Conservation (phyloP, 2,329 filamentous ascomycete genomes). For the Trichoderma breve region DNA sequence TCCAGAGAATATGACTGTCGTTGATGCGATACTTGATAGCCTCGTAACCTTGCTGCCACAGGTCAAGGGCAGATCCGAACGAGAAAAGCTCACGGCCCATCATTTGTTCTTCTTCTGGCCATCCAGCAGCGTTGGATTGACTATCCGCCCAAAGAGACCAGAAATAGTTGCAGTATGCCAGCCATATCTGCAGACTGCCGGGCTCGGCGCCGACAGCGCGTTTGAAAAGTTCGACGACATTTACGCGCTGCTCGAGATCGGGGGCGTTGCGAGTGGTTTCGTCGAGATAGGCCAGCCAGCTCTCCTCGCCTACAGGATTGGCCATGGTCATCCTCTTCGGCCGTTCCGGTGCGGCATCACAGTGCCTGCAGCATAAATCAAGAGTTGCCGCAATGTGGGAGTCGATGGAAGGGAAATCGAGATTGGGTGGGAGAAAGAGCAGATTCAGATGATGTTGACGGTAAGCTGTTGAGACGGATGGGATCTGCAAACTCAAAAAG, state of each 20-base stretch:
- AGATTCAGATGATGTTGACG: neutral
- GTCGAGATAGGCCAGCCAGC: constrained; percentile 74
- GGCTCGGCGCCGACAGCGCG: constrained; percentile 69
- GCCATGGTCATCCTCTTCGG: constrained; percentile 39
- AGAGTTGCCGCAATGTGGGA: neutral
- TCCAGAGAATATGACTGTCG: constrained; percentile 77
- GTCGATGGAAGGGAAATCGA: neutral
- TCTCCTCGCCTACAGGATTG: constrained; percentile 68
- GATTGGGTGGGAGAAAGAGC: neutral
- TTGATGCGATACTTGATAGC: constrained; percentile 71
- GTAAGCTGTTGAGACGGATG: neutral
- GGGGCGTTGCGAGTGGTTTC: constrained; percentile 62
- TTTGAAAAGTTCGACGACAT: constrained; percentile 69
- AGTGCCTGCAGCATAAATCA: constrained; percentile 9
- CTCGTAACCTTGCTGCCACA: constrained; percentile 70
- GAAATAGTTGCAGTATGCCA: constrained; percentile 75
- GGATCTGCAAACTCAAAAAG: constrained; percentile 2
- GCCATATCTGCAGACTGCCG: constrained; percentile 71
- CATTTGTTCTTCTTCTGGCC: constrained; percentile 66
- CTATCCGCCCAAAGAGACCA: constrained; percentile 67
- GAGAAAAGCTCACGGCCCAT: constrained; percentile 71
- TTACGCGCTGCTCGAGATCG: constrained; percentile 65
- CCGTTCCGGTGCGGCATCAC: constrained; percentile 28
- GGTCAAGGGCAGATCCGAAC: constrained; percentile 61
- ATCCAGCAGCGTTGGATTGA: constrained; percentile 52